Evolutionary conservation across 345 rosid species (phyloP), one percentile per base, ranked within the genome.

Genomic region (Heritiera fomes): DNA sequence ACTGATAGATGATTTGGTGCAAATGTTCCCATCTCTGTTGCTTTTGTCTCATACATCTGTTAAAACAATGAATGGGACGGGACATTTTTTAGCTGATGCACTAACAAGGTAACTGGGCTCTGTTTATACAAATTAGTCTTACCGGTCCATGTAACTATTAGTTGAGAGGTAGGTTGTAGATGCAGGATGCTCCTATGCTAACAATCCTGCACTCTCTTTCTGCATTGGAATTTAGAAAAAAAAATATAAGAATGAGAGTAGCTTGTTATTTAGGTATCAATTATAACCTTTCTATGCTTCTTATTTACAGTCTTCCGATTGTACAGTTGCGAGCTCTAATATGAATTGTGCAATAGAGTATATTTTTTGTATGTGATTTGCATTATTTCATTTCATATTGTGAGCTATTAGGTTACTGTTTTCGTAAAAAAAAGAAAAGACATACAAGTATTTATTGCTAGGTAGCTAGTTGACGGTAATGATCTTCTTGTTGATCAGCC

Each of bases 21-120:
- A 71, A 43, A 70, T 62, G 69, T 53, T 50, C 50, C 53, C 2
- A 47, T 71, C 63, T 45, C 67, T 67, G 75, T 67, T 55, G 67
- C 82, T 65, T 59, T 18, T 10, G 10, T 53, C 74, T 20, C 73
- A 34, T 75, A 41, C 63, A 18, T 56, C 56, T 69, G 55, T 20
- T 69, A 12, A 20, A 73, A 38, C 49, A 34, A 18, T 40, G 53
- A 34, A 9, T 6, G 23, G 47, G 23, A 20, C 15, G 69, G 12
- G 72, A n/a, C 30, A 17, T 67, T 14, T 8, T 43, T 41, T 17
- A 66, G 18, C 71, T 3, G 71, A 17, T 6, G 12, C 2, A 66
- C 28, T 66, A 18, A 4, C 49, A 17, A 41, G 70, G 70, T 3
- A 13, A 66, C 18, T 41, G 2, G 7, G 47, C n/a, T 14, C 13